Evolutionary conservation across 495 filamentous ascomycete species (phyloP).

Genomic region (Aspergillus asperescens): DNA sequence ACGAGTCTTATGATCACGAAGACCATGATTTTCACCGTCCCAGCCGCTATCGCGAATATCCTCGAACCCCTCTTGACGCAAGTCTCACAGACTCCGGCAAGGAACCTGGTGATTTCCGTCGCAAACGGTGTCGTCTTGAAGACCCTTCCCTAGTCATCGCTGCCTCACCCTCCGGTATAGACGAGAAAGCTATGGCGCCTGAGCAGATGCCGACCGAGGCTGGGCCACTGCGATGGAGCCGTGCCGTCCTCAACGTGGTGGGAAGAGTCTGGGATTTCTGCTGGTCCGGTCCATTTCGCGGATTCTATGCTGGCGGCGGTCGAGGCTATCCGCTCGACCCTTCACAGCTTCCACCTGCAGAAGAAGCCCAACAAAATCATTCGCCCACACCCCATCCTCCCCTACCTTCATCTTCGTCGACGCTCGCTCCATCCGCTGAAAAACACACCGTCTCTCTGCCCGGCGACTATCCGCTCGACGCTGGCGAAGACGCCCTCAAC

Average conservation of each 20-base stretch:
- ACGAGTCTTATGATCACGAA: slow-evolving; percentile 18
- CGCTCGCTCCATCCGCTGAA: slow-evolving; percentile 7
- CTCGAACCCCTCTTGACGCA: slow-evolving; percentile 30
- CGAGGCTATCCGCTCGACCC: slow-evolving; percentile 53
- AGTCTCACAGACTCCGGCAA: slow-evolving; percentile 25
- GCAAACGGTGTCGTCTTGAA: slow-evolving; percentile 39
- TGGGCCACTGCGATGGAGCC: slow-evolving; percentile 38
- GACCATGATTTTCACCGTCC: slow-evolving; percentile 29
- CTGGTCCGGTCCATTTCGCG: slow-evolving; percentile 63
- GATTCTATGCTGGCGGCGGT: slow-evolving; percentile 83
- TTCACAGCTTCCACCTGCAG: slow-evolving; percentile 14
- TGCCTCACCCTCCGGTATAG: slow-evolving; percentile 13
- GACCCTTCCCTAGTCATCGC: slow-evolving; percentile 24
- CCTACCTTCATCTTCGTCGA: neutral
- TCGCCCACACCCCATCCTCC: neutral
- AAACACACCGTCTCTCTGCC: slow-evolving; percentile 28
- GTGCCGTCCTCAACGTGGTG: slow-evolving; percentile 52
- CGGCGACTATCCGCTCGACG: slow-evolving; percentile 16
- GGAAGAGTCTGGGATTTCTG: slow-evolving; percentile 83
- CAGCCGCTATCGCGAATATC: slow-evolving; percentile 42
- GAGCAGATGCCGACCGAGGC: slow-evolving; percentile 20
- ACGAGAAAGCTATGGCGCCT: slow-evolving; percentile 19
- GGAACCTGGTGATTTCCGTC: slow-evolving; percentile 25
- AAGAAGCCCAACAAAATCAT: neutral
- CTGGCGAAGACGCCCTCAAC: slow-evolving; percentile 48